These are phyloP conservation scores for Paratrimastix pyriformis DNA, from an alignment of 78 protist genomes.

Conservation along the genomic window DNA sequence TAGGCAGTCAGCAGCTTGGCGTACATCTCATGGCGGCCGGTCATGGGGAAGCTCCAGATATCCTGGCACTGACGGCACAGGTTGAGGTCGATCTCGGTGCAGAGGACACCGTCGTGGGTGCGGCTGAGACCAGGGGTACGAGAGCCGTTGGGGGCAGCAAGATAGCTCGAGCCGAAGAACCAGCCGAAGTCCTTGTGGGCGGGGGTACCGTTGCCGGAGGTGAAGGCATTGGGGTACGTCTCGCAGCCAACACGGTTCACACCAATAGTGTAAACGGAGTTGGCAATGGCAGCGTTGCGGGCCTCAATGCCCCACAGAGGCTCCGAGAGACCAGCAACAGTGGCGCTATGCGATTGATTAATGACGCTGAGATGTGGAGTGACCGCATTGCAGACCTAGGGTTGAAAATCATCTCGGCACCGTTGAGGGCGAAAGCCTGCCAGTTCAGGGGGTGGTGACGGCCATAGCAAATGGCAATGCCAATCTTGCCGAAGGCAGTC, in stretches of 20 bases:
- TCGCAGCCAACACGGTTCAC: conserved; percentile 87
- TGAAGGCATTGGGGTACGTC: conserved; percentile 51
- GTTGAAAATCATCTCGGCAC: conserved; percentile 84
- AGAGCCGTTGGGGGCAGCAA: conserved; percentile 75
- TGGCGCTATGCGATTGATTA: no score
- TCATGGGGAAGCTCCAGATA: conserved; percentile 71
- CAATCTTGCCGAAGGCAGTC: conserved; percentile 70
- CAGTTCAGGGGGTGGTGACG: conserved; percentile 85
- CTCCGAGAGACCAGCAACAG: conserved; percentile 71
- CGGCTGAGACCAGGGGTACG: conserved; percentile 74
- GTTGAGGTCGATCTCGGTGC: conserved; percentile 82
- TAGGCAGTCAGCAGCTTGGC: conserved; percentile 17
- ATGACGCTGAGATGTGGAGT: background rate
- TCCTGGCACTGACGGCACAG: conserved; percentile 70
- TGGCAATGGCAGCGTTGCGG: conserved; percentile 66
- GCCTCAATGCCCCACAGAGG: conserved; percentile 88
- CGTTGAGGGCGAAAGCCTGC: conserved; percentile 71
- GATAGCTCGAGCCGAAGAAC: conserved; percentile 79
- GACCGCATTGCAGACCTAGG: conserved; percentile 78
- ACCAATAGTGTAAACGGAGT: conserved; percentile 60
- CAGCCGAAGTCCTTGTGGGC: conserved; percentile 91
- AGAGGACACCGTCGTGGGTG: conserved; percentile 68
- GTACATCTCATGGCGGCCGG: conserved; percentile 27
- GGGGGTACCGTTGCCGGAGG: conserved; percentile 73
- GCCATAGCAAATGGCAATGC: conserved; percentile 85